These are phyloP conservation scores for Penicillium maclennaniae DNA, from an alignment of 495 filamentous ascomycete species.

Conservation along the genomic window DNA sequence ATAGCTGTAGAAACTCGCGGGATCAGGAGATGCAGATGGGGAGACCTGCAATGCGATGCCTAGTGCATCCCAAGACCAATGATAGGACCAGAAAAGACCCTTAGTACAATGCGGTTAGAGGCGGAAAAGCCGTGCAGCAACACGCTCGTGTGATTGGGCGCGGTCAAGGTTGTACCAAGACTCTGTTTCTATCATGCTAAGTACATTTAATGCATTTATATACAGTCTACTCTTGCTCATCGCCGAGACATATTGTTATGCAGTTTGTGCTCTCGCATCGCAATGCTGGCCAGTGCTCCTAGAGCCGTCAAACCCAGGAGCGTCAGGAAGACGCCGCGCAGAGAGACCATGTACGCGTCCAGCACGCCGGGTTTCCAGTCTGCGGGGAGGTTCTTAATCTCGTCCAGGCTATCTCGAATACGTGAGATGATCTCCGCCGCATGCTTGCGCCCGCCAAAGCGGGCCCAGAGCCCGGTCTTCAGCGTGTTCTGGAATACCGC, in stretches of 20 bases:
- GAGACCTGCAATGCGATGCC: not conserved
- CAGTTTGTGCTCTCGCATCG: conserved; percentile 76
- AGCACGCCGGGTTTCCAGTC: conserved; percentile 70
- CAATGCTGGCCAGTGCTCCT: conserved; percentile 56
- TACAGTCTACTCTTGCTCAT: conserved; percentile 13
- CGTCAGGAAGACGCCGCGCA: conserved; percentile 71
- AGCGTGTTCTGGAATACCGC: conserved; percentile 74
- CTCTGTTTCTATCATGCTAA: not conserved
- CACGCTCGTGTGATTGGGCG: conserved; percentile 10
- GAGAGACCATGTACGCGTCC: conserved; percentile 69
- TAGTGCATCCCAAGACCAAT: not conserved
- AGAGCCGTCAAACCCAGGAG: conserved; percentile 58
- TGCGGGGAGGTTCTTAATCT: conserved; percentile 62
- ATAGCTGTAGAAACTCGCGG: not conserved
- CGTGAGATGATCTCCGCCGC: conserved; percentile 65
- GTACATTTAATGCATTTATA: conserved; percentile 2
- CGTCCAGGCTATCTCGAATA: conserved; percentile 71
- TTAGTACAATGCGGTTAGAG: not conserved
- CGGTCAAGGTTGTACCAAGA: conserved; percentile 1
- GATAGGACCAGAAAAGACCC: not conserved
- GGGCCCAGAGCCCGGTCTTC: conserved; percentile 56
- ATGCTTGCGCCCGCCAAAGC: conserved; percentile 61
- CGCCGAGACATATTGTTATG: conserved; percentile 65
- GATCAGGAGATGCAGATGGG: not conserved
- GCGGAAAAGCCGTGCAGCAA: conserved; percentile 9